Base-by-base conservation (phyloP, 2,329 filamentous ascomycete genomes). In the Simplicillium sp. region DNA sequence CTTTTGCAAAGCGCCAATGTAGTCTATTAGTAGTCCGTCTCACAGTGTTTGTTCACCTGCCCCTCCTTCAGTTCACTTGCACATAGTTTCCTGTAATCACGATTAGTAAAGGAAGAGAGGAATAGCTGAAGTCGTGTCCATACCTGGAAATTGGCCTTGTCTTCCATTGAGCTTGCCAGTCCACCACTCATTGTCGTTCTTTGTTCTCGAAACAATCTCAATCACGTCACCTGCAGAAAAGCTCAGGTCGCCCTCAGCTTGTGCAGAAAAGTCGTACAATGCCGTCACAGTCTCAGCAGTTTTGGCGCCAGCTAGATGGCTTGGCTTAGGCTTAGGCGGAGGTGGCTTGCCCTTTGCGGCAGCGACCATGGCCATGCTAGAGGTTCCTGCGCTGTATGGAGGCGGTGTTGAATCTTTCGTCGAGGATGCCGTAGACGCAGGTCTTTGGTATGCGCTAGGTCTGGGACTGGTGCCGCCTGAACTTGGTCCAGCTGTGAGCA, bases 111-210 rank as follows among this genome's bases (percentile, higher is more conserved):
- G 25, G 11, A 29, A 29, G 29, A 34, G 17, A 37, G n/a, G 25
- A 29, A 25, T 29, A 38, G 25, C 11, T 15, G 20, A 29, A 9
- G 20, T 25, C 9, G 6, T 25, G 17, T 18, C 60, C 78, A 58
- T 71, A 95, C 92, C 92, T 65, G 92, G 92, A 60, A 98, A 98
- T 57, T 97, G 90, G 18, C 92, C 92, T 55, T 85, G 70, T 64
- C 82, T 83, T 37, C 84, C 87, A 44, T 83, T 72, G 40, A 94
- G 58, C 57, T 79, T 85, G 31, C 92, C 92, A 8, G 74, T 82
- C 92, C 92, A 98, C 92, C 92, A 98, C 62, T 98, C 92, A 52
- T 98, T 97, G 39, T 87, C 82, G 54, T 95, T 96, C 47, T 76
- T 72, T n/a, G 87, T 94, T 50, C 86, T 75, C 45, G 73, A 74